These are phyloP conservation scores for Endocalyx cinctus DNA, from an alignment of 2,329 filamentous ascomycete species.

Conservation along the genomic window DNA sequence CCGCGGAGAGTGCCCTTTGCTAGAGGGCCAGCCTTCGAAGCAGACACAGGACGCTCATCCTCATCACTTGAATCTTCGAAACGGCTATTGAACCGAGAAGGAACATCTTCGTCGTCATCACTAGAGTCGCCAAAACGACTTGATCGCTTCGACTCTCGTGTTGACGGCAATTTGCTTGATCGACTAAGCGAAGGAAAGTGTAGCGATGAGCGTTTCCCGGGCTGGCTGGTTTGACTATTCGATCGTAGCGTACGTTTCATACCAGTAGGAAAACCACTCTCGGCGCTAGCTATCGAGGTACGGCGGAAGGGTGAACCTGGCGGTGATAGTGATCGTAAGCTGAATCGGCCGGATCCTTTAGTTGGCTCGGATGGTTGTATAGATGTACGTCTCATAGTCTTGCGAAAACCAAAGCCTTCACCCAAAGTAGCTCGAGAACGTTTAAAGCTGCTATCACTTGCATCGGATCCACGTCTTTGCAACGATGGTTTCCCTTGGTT, in stretches of 20 bases:
- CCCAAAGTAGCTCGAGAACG: slow-evolving; percentile 48
- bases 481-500: slow-evolving; percentile 28
- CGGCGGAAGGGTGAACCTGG: slow-evolving; percentile 50
- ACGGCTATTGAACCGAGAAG: slow-evolving; percentile 46
- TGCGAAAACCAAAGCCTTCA: slow-evolving; percentile 59
- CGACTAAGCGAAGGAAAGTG: slow-evolving; percentile 41
- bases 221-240: slow-evolving; percentile 31
- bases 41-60: slow-evolving; percentile 35
- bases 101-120: slow-evolving; percentile 47
- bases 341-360: slow-evolving; percentile 56
- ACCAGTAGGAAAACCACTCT: slow-evolving; percentile 32
- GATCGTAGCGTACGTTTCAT: slow-evolving; percentile 44
- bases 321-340: slow-evolving; percentile 67
- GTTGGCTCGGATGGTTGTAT: slow-evolving; percentile 32
- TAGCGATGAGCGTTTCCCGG: slow-evolving; percentile 30
- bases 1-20: slow-evolving; percentile 27
- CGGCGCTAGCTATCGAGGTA: slow-evolving; percentile 35
- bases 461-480: slow-evolving; percentile 55
- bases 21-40: slow-evolving; percentile 20
- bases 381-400: slow-evolving; percentile 61
- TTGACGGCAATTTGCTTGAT: slow-evolving; percentile 27
- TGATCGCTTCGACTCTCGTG: slow-evolving; percentile 16
- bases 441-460: slow-evolving; percentile 79
- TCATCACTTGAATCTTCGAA: slow-evolving; percentile 73
- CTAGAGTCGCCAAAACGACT: slow-evolving; percentile 61